Base-by-base conservation (phyloP, 1,284 basidiomycete genomes). In the Cutaneotrichosporon sp. region DNA sequence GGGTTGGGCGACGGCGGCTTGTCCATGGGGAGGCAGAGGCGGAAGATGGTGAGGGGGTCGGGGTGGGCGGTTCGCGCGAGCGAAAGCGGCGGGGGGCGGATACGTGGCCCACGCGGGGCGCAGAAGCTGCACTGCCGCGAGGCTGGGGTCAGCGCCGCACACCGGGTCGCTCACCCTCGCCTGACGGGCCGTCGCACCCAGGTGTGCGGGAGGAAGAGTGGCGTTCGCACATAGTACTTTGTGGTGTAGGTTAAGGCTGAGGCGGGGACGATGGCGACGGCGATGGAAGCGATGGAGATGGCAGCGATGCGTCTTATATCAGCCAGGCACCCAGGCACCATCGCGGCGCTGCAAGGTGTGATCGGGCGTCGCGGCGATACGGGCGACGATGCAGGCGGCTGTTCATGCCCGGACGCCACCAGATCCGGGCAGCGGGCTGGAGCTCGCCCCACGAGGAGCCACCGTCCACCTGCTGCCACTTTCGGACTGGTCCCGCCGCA, bases 401-500 rank as follows among this genome's bases (percentile, higher is more conserved):
- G 4, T n/a, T n/a, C 16, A 42, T 42, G 2, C 18, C 4, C 18
- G 16, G n/a, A n/a, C 38, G 38, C 38, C 38, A 42, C 38, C 38
- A 42, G 38, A 42, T 42, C 38, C 38, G 38, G 38, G 38, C n/a
- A n/a, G n/a, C n/a, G n/a, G n/a, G n/a, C n/a, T n/a, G n/a, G 38
- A 16, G 38, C 38, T n/a, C 38, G 18, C 38, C 18, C 6, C 7
- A n/a, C 8, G 38, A n/a, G 16, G 38, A 7, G 38, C 38, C 6
- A 7, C 18, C 18, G 18, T 42, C 38, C 16, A 42, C 38, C 18
- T 42, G n/a, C n/a, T n/a, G 38, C 38, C 38, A 18, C 18, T 42
- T 18, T 42, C 18, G 38, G 2, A 14, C 16, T 1, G 11, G 13
- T 14, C 11, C 34, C 18, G 6, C 14, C 13, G 9, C 9, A 1